These are phyloP conservation scores for Penicillium thymicola DNA, from an alignment of 2,329 filamentous ascomycete genomes.

Conservation along the genomic window DNA sequence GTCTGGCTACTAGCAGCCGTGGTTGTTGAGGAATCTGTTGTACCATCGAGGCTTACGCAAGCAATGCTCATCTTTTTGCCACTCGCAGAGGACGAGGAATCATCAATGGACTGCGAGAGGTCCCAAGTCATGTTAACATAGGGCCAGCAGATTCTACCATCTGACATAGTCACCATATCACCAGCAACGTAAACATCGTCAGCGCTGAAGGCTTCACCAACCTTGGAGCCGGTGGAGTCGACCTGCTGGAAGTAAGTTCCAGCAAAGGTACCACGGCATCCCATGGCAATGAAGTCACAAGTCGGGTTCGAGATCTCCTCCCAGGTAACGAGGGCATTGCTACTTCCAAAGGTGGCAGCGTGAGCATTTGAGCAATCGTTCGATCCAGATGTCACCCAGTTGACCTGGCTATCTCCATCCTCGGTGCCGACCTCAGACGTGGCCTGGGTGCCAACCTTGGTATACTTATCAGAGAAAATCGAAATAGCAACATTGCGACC, in stretches of 20 bases:
- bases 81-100: not conserved
- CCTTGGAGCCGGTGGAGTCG: conserved; percentile 49
- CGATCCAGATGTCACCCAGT: conserved; percentile 55
- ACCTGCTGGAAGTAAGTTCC: conserved; percentile 61
- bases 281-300: conserved; percentile 58
- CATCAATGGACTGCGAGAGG: conserved; percentile 34
- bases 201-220: conserved; percentile 51
- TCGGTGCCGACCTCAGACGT: conserved; percentile 52
- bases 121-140: conserved; percentile 44
- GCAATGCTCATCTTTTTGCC: not conserved
- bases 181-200: conserved; percentile 60
- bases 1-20: not conserved
- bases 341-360: conserved; percentile 53
- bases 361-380: conserved; percentile 59
- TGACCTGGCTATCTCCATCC: conserved; percentile 57
- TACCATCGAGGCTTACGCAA: not conserved
- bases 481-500: conserved; percentile 60
- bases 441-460: conserved; percentile 53
- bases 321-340: conserved; percentile 57
- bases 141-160: conserved; percentile 55
- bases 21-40: not conserved
- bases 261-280: conserved; percentile 57
- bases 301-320: conserved; percentile 57
- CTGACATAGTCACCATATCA: conserved; percentile 60
- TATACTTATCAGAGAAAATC: conserved; percentile 57